phyloP scores from a whole-genome alignment of 179 eudicot species.

The Spinacia oleracea region DNA sequence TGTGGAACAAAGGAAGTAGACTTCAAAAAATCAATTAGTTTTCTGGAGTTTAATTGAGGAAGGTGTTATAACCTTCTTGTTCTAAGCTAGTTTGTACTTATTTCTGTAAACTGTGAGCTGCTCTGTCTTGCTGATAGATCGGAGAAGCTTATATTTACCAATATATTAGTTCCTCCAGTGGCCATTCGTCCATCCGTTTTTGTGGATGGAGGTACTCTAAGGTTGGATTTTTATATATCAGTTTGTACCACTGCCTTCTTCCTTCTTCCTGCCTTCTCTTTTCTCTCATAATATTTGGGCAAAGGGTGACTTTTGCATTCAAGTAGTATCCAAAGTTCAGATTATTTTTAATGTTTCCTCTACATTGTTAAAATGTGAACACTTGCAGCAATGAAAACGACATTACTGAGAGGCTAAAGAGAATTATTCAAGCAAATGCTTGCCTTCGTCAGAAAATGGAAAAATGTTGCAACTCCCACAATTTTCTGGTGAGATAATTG shows the following conservation, averaged over 20 bases:
- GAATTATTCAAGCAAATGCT: conserved; percentile 76
- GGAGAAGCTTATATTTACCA: conserved; percentile 67
- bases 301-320: too few species aligned
- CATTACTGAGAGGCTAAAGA: conserved; percentile 66
- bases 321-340: too few species aligned
- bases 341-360: too few species aligned
- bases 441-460: conserved; percentile 54
- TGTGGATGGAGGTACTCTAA: conserved; percentile 65
- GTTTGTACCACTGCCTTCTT: neutral
- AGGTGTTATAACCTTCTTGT: neutral
- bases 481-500: neutral
- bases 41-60: neutral
- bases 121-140: conserved; percentile 75
- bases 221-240: conserved; percentile 37
- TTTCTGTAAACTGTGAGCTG: conserved; percentile 59
- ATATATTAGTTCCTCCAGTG: conserved; percentile 73
- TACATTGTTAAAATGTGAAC: conserved; percentile 10
- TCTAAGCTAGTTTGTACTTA: neutral
- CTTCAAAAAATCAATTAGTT: neutral
- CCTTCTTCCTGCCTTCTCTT: neutral
- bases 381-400: conserved; percentile 89
- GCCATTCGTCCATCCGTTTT: conserved; percentile 81
- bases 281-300: too few species aligned
- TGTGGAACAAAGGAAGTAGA: neutral
- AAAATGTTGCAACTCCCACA: conserved; percentile 29